Conservation (phyloP, 2,329 filamentous ascomycete genomes). For the Diaporthe eres region DNA sequence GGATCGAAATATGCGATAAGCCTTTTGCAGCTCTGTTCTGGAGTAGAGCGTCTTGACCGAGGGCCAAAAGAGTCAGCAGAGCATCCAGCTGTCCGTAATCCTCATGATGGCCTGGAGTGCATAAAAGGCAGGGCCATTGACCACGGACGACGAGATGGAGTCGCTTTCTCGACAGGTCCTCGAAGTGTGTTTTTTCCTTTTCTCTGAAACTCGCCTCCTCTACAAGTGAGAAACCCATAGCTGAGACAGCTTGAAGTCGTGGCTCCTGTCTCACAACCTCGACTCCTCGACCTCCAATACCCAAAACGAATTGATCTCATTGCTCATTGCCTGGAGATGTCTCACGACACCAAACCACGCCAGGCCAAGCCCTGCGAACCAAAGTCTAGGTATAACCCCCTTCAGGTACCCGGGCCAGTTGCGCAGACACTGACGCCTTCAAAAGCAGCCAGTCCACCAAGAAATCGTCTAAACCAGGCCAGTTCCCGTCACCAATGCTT, state of each 20-base stretch:
- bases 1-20: conserved; percentile 37
- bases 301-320: neutral
- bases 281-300: neutral
- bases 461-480: neutral
- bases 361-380: conserved; percentile 21
- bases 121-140: conserved; percentile 17
- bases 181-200: conserved; percentile 21
- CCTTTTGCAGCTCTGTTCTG: conserved; percentile 36
- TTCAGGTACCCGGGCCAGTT: neutral
- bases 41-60: conserved; percentile 30
- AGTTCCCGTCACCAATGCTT: conserved; percentile 38
- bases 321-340: conserved; percentile 29
- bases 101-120: conserved; percentile 17
- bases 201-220: conserved; percentile 16
- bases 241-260: conserved; percentile 18
- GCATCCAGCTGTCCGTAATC: conserved; percentile 6
- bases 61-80: conserved; percentile 25
- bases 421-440: conserved; percentile 7
- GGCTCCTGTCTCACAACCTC: neutral
- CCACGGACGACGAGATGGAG: neutral
- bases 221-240: conserved; percentile 8
- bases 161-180: conserved; percentile 12
- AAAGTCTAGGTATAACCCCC: conserved; percentile 22
- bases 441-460: neutral
- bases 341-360: conserved; percentile 34